Evolutionary conservation across 179 eudicot species (phyloP), one percentile per base, ranked within the genome.

Genomic region (Corrigiola litoralis): DNA sequence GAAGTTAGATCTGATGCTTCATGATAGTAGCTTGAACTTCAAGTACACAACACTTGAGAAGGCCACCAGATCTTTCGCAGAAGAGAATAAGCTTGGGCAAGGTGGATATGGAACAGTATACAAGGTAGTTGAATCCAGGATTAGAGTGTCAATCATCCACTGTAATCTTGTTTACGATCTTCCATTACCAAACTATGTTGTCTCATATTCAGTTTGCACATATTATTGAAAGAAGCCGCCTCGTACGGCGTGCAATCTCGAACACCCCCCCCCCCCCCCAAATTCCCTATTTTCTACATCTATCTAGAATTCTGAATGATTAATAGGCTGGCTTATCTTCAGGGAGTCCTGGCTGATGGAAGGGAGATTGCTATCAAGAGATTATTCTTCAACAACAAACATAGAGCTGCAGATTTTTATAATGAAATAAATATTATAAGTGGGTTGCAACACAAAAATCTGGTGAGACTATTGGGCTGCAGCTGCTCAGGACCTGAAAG

Each of bases 51-150:
- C 86, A 1, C 84, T 87, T 9, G 84, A 82, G 68, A 87, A 81
- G 63, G 90, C 94, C 24, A 84, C 92, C 0, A 79, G 64, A 21
- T 78, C 81, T 17, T 84, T 84, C 42, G 74, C 80, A 13, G 81
- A 75, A 45, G 67, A 76, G 17, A 85, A 82, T 63, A 82, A 77
- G 76, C 87, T 84, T 3, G 90, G 90, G 29, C 82, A 85, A 45
- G 89, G 92, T 49, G 90, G 90, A 54, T 87, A 82, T 41, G 94
- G 94, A 49, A 83, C 82, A 36, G 90, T 87, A 40, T 82, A 87
- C 62, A 87, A 87, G 89, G 89, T 87, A 73, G 12, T 21, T 25
- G 5, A 7, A 32, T 20, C 52, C 14, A 7, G 1, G 42, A 37
- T 37, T 37, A 14, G 13, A n/a, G n/a, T n/a, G n/a, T n/a, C n/a